Base-by-base conservation (phyloP, 2,329 filamentous ascomycete genomes). In the Ceratocystis destructans region DNA sequence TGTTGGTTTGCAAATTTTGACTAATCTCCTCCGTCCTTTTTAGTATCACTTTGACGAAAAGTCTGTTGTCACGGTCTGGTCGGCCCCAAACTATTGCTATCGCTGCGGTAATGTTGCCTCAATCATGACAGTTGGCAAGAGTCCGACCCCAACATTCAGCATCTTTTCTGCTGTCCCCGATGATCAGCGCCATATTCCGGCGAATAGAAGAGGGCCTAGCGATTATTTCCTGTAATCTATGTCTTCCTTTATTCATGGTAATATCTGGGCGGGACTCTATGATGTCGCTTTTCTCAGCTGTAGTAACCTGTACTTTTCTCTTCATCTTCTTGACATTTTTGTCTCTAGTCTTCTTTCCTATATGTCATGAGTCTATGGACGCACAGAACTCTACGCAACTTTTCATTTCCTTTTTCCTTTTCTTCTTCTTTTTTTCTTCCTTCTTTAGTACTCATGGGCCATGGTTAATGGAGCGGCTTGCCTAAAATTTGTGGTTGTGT, bases 1-100 rank as follows among this genome's bases (percentile, higher is more conserved):
- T 5, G 3, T 41, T 41, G 3, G 37, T 15, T 37, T 41, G 37
- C 37, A 15, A 41, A 41, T 41, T 3, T 15, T 41, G 37, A 41
- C 37, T 41, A 41, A 41, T 41, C 12, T 41, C 37, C 12, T 12
- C 12, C 10, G 33, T 0, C 2, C 33, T 41, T 5, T 64, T 44
- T 66, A 90, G 84, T 97, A 95, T 75, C 93, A 97, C 74, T 97
- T 97, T 77, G 83, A 88, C 65, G 89, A 96, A 75, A 93, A 94
- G 77, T 95, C 95, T 12, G 92, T 96, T 53, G 92, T 96, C 20
- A 99, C 94, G 0, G 94, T 99, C 25, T 99, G 94, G 94, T 96
- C 91, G 68, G 94, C 94, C 2, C 94, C 94, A 3, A 99, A 95
- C 74, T 94, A 94, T 76, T 95, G 90, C 75, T 96, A 96, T 75